These are phyloP conservation scores for Malbranchea cinnamomea DNA, from an alignment of 2,329 filamentous ascomycete genomes.

Conservation along the genomic window DNA sequence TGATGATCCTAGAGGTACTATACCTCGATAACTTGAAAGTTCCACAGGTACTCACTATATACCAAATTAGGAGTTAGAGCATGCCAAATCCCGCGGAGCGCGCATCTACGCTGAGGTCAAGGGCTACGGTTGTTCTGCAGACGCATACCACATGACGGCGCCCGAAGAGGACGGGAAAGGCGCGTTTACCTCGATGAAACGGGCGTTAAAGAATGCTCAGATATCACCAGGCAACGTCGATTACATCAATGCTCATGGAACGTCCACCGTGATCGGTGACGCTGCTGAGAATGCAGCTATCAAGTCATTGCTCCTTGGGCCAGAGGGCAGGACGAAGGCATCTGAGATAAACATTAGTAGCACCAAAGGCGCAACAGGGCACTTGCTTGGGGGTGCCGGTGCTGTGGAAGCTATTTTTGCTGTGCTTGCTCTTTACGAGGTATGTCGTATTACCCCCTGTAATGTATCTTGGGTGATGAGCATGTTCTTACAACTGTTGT, in stretches of 20 bases:
- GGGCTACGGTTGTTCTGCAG: slow-evolving; percentile 81
- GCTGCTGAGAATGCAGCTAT: slow-evolving; percentile 77
- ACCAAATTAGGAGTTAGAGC: slow-evolving; percentile 54
- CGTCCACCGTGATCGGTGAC: slow-evolving; percentile 74
- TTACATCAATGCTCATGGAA: slow-evolving; percentile 94
- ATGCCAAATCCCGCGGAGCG: slow-evolving; percentile 65
- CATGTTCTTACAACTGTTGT: slow-evolving; percentile 9
- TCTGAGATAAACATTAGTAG: slow-evolving; percentile 69
- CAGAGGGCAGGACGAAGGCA: slow-evolving; percentile 48
- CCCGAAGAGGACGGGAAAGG: slow-evolving; percentile 71
- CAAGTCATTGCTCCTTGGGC: slow-evolving; percentile 57
- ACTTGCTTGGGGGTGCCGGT: slow-evolving; percentile 81
- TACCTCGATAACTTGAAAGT: too few species aligned
- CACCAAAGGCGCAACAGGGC: slow-evolving; percentile 85
- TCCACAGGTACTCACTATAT: not conserved
- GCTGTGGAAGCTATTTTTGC: slow-evolving; percentile 81
- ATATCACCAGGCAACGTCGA: slow-evolving; percentile 57
- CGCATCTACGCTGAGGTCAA: slow-evolving; percentile 75
- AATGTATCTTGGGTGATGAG: not conserved
- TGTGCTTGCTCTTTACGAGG: slow-evolving; percentile 63
- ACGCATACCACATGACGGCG: slow-evolving; percentile 88
- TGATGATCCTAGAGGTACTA: slow-evolving; percentile 62
- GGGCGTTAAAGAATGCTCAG: slow-evolving; percentile 58
- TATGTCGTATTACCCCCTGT: slow-evolving; percentile 31
- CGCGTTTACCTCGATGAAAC: slow-evolving; percentile 70